Base-by-base conservation (phyloP, 805 yeast species). In the Cyberlindnera xylosilytica region DNA sequence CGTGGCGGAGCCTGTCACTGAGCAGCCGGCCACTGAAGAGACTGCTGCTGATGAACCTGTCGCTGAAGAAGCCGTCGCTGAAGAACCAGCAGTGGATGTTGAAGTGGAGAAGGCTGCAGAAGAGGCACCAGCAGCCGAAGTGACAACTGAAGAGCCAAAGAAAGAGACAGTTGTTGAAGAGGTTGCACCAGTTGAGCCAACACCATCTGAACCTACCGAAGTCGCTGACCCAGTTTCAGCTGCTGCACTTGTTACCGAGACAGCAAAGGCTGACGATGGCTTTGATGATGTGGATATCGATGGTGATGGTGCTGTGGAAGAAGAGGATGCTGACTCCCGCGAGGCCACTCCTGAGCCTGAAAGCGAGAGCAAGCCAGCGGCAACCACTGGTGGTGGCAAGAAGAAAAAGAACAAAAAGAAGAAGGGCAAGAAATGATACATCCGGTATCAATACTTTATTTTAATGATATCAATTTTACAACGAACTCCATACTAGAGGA, bases 331-430 rank as follows among this genome's bases (percentile, higher is more conserved):
- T 12, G 37, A 27, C 7, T 39, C 42, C 20, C 36, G 40, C 31
- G 39, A 34, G n/a, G 33, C 29, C n/a, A 3, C 49, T 16, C 28
- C 27, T 13, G 36, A 22, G 6, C 20, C 28, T 22, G 36, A 34
- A 23, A n/a, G 15, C 9, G 26, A 34, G 20, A 20, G 20, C 36
- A 34, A 34, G n/a, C 19, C 28, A 9, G 27, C 26, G 17, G 31
- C 41, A 16, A 20, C 35, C 10, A 16, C 35, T 20, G 29, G 16
- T 36, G 51, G 48, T 18, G 32, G 8, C 11, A 34, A 62, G 51
- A 64, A 62, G 46, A 65, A 62, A 40, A 62, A 60, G 34, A 64
- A 64, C 38, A 60, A 59, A 49, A 62, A 64, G 49, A 64, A 63
- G 47, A 65, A 63, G 53, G 63, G 61, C 45, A 59, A 54, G 52